A percentile compares a stretch with the other conserved stretches of the same genome.
Evolutionary conservation across 1,284 basidiomycete genomes (phyloP).

Genomic region (Inonotus hispidus): DNA sequence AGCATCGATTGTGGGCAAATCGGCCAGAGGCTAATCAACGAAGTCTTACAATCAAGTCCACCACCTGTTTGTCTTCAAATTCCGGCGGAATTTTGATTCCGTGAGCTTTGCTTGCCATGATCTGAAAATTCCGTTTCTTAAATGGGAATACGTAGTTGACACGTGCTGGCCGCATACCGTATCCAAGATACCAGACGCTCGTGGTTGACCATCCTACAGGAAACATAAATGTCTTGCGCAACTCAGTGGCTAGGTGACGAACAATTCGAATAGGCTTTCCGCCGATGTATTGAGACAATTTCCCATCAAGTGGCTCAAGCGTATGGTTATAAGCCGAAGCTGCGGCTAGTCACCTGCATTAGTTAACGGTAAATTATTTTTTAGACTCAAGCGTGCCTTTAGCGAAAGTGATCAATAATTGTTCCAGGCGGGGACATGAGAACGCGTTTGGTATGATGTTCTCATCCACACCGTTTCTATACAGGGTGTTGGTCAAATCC

Average conservation of each 20-base stretch:
- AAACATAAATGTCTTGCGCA: background rate
- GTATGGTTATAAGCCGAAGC: slow-evolving; percentile 61
- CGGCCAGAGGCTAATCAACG: background rate
- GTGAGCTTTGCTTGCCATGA: slow-evolving; percentile 66
- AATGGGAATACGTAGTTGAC: background rate
- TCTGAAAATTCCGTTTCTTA: slow-evolving; percentile 30
- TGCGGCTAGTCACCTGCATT: slow-evolving; percentile 41
- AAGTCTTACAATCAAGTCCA: slow-evolving; percentile 50
- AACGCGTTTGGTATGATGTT: slow-evolving; percentile 67
- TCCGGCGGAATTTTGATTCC: slow-evolving; percentile 64
- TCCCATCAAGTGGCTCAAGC: slow-evolving; percentile 57
- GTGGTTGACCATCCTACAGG: slow-evolving; percentile 61
- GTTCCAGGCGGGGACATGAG: slow-evolving; percentile 61
- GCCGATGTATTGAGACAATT: slow-evolving; percentile 64
- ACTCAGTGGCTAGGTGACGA: slow-evolving; percentile 1
- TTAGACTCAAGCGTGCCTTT: slow-evolving; percentile 36
- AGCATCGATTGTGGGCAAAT: slow-evolving; percentile 5
- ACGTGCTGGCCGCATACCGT: slow-evolving; percentile 40
- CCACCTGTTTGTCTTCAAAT: slow-evolving; percentile 55
- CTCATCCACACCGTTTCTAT: slow-evolving; percentile 65
- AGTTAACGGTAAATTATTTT: background rate
- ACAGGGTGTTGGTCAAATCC: background rate
- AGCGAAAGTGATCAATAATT: slow-evolving; percentile 57
- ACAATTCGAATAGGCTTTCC: slow-evolving; percentile 61
- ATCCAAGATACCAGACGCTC: slow-evolving; percentile 77